Conservation (phyloP, 306 rosid species). For the Dalbergia cultrata region DNA sequence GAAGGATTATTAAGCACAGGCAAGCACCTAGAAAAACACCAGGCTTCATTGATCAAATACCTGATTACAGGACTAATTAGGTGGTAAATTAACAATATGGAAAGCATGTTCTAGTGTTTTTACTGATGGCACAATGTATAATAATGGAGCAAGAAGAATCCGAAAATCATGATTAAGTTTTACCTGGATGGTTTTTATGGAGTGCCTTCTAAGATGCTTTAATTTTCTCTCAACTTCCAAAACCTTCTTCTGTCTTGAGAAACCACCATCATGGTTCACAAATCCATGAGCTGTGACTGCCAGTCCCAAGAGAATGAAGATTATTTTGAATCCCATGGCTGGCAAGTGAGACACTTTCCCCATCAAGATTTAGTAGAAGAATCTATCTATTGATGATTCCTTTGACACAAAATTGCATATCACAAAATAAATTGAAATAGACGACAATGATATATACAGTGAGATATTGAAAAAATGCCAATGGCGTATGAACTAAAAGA, state of each 20-base stretch:
- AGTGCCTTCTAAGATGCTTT: slow-evolving; percentile 55
- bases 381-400: neutral
- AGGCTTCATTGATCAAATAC: neutral
- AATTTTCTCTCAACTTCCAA: slow-evolving; percentile 62
- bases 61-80: neutral
- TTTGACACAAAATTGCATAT: neutral
- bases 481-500: slow-evolving; percentile 29
- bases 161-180: neutral
- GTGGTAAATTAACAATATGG: too few species aligned
- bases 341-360: slow-evolving; percentile 13
- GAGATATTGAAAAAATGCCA: slow-evolving; percentile 23
- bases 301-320: slow-evolving; percentile 48
- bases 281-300: slow-evolving; percentile 29
- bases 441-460: slow-evolving; percentile 25
- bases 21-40: neutral
- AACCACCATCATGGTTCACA: slow-evolving; percentile 40
- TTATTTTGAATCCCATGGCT: slow-evolving; percentile 19
- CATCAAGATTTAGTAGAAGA: slow-evolving; percentile 36
- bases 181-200: slow-evolving; percentile 66
- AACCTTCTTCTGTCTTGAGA: slow-evolving; percentile 49
- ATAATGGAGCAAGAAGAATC: neutral
- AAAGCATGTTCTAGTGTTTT: too few species aligned
- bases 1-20: neutral
- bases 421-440: neutral
- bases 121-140: too few species aligned